Conservation (phyloP, 768 basidiomycete genomes). For the Gymnopilus junonius region DNA sequence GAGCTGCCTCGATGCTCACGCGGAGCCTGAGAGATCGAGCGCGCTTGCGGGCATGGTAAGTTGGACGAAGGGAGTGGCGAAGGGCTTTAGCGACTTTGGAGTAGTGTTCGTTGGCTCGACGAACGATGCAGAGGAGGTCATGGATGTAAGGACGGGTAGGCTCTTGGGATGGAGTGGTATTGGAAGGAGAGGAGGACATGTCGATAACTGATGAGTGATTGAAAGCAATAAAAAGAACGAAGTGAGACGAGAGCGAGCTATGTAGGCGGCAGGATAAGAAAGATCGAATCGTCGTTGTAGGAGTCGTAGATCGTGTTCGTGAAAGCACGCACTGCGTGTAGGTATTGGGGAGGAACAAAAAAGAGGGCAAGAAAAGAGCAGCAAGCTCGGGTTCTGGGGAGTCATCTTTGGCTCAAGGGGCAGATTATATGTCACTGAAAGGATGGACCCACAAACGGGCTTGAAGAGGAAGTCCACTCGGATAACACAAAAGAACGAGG, state of each 20-base stretch:
- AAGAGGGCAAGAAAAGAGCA: constrained; percentile 9
- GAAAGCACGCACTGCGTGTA: constrained; percentile 41
- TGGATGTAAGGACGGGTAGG: constrained; percentile 32
- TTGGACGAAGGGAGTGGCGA: constrained; percentile 39
- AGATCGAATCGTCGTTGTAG: neutral
- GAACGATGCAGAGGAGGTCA: constrained; percentile 46
- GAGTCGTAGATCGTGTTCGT: neutral
- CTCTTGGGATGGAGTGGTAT: constrained; percentile 1
- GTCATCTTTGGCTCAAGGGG: neutral
- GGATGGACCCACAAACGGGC: constrained; percentile 38
- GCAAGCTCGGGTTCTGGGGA: constrained; percentile 12
- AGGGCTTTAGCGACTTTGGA: constrained; percentile 38
- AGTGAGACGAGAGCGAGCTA: neutral
- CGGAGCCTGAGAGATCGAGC: constrained; percentile 48
- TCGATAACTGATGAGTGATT: neutral
- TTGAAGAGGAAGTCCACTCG: constrained; percentile 12
- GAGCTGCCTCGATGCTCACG: constrained; percentile 47
- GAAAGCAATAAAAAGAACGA: constrained; percentile 3
- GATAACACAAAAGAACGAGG: constrained; percentile 25
- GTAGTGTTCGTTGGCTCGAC: constrained; percentile 47
- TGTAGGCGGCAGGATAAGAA: neutral
- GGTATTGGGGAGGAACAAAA: constrained; percentile 11
- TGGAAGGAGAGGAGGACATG: constrained; percentile 25
- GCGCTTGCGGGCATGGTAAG: constrained; percentile 52
- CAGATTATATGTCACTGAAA: constrained; percentile 22